phyloP scores from a whole-genome alignment of 805 yeast genomes.

The Monosporozyma unispora region DNA sequence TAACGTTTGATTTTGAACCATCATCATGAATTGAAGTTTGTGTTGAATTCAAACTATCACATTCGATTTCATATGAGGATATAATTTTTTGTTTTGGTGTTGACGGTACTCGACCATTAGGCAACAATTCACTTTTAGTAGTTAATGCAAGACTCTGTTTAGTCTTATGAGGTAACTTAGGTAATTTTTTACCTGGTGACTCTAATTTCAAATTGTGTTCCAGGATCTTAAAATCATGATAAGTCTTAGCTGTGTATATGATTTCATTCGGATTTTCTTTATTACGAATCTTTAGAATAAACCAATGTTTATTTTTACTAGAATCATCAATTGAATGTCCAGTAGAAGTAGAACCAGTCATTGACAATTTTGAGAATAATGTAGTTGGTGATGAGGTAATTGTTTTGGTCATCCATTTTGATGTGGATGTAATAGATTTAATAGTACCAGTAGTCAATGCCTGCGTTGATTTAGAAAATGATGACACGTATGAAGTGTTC shows the following conservation, averaged over 20 bases:
- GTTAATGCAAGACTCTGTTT: slow-evolving; percentile 29
- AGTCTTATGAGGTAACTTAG: slow-evolving; percentile 49
- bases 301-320: slow-evolving; percentile 29
- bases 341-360: slow-evolving; percentile 8
- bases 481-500: background rate
- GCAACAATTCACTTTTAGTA: slow-evolving; percentile 6
- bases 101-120: slow-evolving; percentile 3
- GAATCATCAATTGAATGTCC: background rate
- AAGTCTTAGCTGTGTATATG: slow-evolving; percentile 48
- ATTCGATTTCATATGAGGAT: slow-evolving; percentile 10
- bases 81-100: slow-evolving; percentile 16
- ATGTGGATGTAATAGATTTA: slow-evolving; percentile 8
- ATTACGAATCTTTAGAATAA: slow-evolving; percentile 40
- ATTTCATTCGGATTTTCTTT: slow-evolving; percentile 27
- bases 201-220: slow-evolving; percentile 41
- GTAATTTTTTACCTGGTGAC: slow-evolving; percentile 64
- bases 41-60: slow-evolving; percentile 1
- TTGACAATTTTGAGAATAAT: slow-evolving; percentile 23
- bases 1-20: background rate
- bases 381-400: slow-evolving; percentile 15
- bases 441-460: slow-evolving; percentile 2
- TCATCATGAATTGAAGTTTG: background rate
- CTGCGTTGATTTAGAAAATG: slow-evolving; percentile 1
- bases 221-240: slow-evolving; percentile 56
- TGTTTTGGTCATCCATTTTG: slow-evolving; percentile 27